Evolutionary conservation across 306 rosid genomes (phyloP).

Genomic region (Vachellia collinsii): DNA sequence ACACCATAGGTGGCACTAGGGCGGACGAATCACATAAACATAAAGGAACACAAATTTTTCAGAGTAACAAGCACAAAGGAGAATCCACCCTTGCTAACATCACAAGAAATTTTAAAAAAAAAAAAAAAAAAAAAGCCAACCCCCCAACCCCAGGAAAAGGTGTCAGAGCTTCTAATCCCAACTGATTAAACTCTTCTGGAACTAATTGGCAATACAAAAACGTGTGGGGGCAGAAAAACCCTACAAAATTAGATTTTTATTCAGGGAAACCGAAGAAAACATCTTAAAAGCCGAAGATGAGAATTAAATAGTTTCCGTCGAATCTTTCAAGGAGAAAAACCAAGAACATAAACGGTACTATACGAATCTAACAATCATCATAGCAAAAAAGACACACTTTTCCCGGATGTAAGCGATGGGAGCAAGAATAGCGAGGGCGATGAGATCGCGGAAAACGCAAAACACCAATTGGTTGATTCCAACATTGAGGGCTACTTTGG

Average conservation of each 20-base stretch:
- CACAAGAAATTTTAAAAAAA: not conserved
- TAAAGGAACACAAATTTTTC: not conserved
- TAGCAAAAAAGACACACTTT: slow-evolving; percentile 41
- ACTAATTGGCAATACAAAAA: not conserved
- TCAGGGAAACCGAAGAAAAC: not conserved
- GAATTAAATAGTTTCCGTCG: not conserved
- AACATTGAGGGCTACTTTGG: slow-evolving; percentile 88
- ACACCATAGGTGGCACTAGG: not conserved
- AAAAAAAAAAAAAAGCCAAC: not conserved
- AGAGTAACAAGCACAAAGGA: not conserved
- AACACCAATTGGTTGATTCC: slow-evolving; percentile 88
- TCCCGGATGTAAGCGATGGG: slow-evolving; percentile 82
- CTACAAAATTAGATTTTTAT: not conserved
- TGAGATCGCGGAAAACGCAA: slow-evolving; percentile 81
- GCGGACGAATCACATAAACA: not conserved
- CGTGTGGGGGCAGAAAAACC: not conserved
- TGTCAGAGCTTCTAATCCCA: not conserved
- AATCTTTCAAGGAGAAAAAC: not conserved
- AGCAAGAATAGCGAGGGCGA: slow-evolving; percentile 80
- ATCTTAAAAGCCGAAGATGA: not conserved
- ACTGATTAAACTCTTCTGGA: not conserved
- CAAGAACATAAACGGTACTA: not conserved
- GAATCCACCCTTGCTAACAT: not conserved
- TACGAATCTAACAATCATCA: not conserved
- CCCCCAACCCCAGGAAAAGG: not conserved